Conservation (phyloP, 306 rosid species). For the Quercus dentata region DNA sequence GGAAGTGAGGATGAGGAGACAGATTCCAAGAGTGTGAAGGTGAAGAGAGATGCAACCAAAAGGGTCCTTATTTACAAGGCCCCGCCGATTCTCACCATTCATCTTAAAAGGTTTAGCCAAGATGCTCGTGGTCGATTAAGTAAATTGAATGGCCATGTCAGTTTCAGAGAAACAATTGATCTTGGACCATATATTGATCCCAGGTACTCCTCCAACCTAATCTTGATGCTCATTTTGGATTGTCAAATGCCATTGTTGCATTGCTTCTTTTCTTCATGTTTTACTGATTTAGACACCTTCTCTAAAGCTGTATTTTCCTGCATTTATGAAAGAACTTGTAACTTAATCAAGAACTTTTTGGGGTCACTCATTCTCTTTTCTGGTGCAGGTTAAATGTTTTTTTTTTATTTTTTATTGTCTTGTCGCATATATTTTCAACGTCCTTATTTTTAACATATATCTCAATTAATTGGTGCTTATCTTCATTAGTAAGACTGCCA, state of each 20-base stretch:
- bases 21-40: conserved; percentile 40
- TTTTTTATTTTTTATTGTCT: background rate
- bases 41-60: conserved; percentile 89
- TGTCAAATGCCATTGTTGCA: background rate
- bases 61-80: conserved; percentile 73
- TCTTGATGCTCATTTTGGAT: conserved; percentile 17
- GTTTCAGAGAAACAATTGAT: conserved; percentile 68
- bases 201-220: conserved; percentile 46
- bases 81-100: conserved; percentile 80
- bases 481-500: too few relatives aligned
- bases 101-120: conserved; percentile 91
- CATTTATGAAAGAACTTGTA: background rate
- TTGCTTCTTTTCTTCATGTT: background rate
- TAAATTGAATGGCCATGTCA: conserved; percentile 86
- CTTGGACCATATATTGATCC: conserved; percentile 83
- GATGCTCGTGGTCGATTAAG: conserved; percentile 92
- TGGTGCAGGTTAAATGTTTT: too few relatives aligned
- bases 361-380: background rate
- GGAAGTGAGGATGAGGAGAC: conserved; percentile 42
- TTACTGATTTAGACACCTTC: background rate
- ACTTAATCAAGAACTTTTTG: background rate
- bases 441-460: too few relatives aligned
- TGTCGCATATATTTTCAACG: background rate
- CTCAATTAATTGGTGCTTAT: too few relatives aligned
- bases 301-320: background rate